Conservation (phyloP, 2,329 filamentous ascomycete species). For the Neoscytalidium dimidiatum region DNA sequence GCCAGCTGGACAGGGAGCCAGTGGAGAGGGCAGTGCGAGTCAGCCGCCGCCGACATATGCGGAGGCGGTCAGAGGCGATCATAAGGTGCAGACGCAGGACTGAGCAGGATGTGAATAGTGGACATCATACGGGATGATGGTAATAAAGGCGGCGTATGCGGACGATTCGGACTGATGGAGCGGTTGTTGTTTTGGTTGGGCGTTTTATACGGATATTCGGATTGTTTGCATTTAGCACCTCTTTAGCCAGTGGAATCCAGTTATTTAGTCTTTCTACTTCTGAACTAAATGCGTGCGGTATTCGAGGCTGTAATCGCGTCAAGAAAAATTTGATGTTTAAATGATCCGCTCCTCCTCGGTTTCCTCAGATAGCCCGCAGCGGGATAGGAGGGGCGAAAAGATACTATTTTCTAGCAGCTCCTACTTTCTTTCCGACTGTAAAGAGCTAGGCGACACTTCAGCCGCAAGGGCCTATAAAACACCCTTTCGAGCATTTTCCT, state of each 20-base stretch:
- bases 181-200: neutral
- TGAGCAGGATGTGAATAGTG: neutral
- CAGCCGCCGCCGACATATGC: conserved; percentile 79
- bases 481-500: neutral
- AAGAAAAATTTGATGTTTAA: no score
- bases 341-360: no score
- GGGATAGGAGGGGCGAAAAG: neutral
- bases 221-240: neutral
- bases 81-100: conserved; percentile 72
- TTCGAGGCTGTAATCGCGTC: no score
- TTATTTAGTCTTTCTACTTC: no score
- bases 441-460: neutral
- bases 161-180: neutral
- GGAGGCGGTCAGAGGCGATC: conserved; percentile 83
- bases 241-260: neutral
- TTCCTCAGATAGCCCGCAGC: no score
- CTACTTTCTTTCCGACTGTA: no score
- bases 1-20: neutral
- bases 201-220: neutral
- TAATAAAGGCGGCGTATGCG: neutral
- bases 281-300: no score
- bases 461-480: neutral
- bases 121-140: neutral
- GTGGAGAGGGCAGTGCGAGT: conserved; percentile 31
- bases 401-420: no score